These are phyloP conservation scores for Populus hybrid DNA, from an alignment of 441 rosid genomes.

Conservation along the genomic window DNA sequence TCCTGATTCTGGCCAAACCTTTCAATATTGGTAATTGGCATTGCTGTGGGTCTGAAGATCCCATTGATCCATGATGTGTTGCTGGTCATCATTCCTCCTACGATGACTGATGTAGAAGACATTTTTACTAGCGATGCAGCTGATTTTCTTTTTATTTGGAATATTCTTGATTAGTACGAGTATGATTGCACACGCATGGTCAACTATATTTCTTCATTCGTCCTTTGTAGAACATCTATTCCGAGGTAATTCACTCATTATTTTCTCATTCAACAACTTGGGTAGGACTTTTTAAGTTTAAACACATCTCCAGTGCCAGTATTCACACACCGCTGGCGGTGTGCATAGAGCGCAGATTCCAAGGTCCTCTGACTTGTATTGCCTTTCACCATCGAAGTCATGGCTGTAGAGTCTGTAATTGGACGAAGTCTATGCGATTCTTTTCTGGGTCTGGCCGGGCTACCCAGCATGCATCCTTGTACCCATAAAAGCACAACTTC, in stretches of 20 bases:
- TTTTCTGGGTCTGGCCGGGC: too few species aligned
- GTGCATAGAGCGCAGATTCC: neutral
- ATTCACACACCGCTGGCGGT: neutral
- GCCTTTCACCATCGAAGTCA: neutral
- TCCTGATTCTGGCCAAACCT: constrained; percentile 64
- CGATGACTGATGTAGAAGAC: constrained; percentile 48
- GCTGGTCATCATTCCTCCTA: constrained; percentile 78
- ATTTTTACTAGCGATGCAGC: constrained; percentile 5
- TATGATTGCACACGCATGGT: neutral
- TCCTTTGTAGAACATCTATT: neutral
- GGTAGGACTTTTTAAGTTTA: neutral
- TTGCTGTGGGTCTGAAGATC: constrained; percentile 93
- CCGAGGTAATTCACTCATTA: neutral
- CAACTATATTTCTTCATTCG: too few species aligned
- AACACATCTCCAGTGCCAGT: too few species aligned
- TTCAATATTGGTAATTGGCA: constrained; percentile 66
- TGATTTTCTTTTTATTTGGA: neutral
- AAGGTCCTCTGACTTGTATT: neutral
- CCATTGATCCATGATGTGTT: constrained; percentile 84
- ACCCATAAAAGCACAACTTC: too few species aligned
- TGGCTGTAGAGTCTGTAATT: too few species aligned
- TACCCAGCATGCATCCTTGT: too few species aligned
- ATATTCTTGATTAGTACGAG: neutral
- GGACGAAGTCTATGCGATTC: too few species aligned
- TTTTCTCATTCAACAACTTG: neutral